Base-by-base conservation (phyloP, 345 rosid species). In the Corchorus capsularis region DNA sequence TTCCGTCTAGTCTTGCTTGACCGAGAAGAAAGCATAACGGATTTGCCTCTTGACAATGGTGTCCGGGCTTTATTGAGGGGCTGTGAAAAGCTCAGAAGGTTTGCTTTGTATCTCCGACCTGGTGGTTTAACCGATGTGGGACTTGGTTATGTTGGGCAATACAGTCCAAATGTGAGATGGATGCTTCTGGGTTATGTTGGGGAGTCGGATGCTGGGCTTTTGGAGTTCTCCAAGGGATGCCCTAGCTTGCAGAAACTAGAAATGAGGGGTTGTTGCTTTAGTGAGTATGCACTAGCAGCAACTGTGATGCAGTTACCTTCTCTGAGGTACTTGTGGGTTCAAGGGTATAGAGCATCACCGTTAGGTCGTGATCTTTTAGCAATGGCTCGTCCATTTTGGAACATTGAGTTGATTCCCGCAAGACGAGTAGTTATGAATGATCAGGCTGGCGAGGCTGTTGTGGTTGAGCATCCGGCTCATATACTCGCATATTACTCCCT, bases 371-470 rank as follows among this genome's bases (percentile, higher is more conserved):
- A 88, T 78, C 86, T 96, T 37, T 71, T 85, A 78, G 71, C 84
- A 46, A 96, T 96, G 99, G 89, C 85, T 77, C 87, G 98, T 63
- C 99, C 99, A 1, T 91, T 81, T 78, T 96, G 99, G 99, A 96
- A 96, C 71, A 94, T 96, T 0, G 99, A 96, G 86, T 81, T 93
- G 79, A 93, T 94, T 43, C 95, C 91, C 43, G 64, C 92, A 0
- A 83, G 97, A 76, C 84, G 12, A 73, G 83, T 85, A 1, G 54
- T 37, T 4, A 63, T 72, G 55, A 77, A 43, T 27, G 71, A 82
- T 73, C 81, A 73, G 63, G 56, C 1, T 0, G 95, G 91, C 55
- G 82, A 82, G 59, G 4, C 63, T 2, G 70, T 46, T 41, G 68
- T 76, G 78, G 46, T 61, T 13, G 96, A 91, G 76, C 91, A 92